Evolutionary conservation across 306 rosid genomes (phyloP), one percentile per base, ranked within the genome.

Genomic region (Carpinus fangiana): DNA sequence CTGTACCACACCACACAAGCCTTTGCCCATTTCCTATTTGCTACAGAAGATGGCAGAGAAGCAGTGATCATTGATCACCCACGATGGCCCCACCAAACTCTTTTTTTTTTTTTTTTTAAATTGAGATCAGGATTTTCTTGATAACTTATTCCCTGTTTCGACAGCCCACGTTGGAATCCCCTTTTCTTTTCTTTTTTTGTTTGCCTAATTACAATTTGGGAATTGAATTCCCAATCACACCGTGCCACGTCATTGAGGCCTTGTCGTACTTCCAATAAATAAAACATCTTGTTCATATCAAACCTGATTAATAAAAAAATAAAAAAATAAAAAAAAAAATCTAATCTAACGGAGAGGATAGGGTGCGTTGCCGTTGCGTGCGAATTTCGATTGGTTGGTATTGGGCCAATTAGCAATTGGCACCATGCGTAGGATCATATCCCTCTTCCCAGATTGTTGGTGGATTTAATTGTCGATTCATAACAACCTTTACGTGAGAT

Each of bases 401-500:
- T 17, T 61, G 57, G 51, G 26, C 26, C 26, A 0, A 23, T 23
- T 23, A 1, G 26, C 26, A 23, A 23, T 23, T 23, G 26, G 26
- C 26, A 23, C 26, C 5, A 41, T 31, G 52, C 14, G 52, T 41
- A 6, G 45, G 45, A 41, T 41, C 45, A 41, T 41, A 41, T 41
- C 45, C 7, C 6, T 41, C 8, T 41, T 41, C 45, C 45, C 45
- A 41, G 11, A 67, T 70, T 80, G 50, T 41, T 43, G 76, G 70
- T 65, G 61, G 50, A 72, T 59, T 59, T 73, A 36, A 75, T 48
- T 21, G 80, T 4, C 72, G 20, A 18, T 26, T 38, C 47, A 59
- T 54, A 36, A 26, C 70, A 69, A 73, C 68, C 71, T 74, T 72
- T 80, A 66, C 76, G 79, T 76, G 73, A 72, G 52, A 66, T 73